A percentile compares a stretch with the other conserved stretches of the same genome.
Conservation (phyloP, 1,139 yeast species). For the Yamadazyma atmosphaerica region DNA sequence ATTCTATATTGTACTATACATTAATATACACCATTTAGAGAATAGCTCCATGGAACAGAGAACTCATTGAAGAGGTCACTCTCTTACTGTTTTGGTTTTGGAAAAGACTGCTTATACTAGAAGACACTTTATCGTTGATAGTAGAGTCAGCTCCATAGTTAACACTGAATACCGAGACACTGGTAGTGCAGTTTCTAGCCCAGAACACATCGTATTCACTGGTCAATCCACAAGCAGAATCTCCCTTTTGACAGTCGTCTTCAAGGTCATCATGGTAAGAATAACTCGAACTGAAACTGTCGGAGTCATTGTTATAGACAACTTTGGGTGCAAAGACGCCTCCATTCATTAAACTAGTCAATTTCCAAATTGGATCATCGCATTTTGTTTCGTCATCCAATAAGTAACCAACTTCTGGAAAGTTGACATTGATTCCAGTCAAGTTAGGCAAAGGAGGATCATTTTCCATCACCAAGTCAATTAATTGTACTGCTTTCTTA, state of each 20-base stretch:
- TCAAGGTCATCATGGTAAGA: constrained; percentile 10
- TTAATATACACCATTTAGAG: not conserved
- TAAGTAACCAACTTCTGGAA: constrained; percentile 43
- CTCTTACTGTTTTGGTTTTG: not conserved
- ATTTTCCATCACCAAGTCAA: constrained; percentile 34
- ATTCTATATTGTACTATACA: not conserved
- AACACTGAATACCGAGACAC: constrained; percentile 39
- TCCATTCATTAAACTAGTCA: constrained; percentile 41
- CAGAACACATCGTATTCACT: constrained; percentile 29
- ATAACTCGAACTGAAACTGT: constrained; percentile 10
- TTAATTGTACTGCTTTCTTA: constrained; percentile 36
- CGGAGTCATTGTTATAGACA: constrained; percentile 21
- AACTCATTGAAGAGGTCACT: not conserved
- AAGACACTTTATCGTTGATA: not conserved
- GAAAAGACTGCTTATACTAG: not conserved
- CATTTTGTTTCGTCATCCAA: constrained; percentile 30
- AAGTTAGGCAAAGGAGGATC: constrained; percentile 40
- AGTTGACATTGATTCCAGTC: constrained; percentile 48
- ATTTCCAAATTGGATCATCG: constrained; percentile 36
- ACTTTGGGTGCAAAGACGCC: constrained; percentile 30
- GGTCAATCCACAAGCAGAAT: constrained; percentile 30
- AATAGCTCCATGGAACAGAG: not conserved
- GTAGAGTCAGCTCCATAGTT: constrained; percentile 34
- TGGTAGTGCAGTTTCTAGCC: constrained; percentile 29
- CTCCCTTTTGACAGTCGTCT: constrained; percentile 30